Base-by-base conservation (phyloP, 441 rosid genomes). In the Metrosideros polymorpha region DNA sequence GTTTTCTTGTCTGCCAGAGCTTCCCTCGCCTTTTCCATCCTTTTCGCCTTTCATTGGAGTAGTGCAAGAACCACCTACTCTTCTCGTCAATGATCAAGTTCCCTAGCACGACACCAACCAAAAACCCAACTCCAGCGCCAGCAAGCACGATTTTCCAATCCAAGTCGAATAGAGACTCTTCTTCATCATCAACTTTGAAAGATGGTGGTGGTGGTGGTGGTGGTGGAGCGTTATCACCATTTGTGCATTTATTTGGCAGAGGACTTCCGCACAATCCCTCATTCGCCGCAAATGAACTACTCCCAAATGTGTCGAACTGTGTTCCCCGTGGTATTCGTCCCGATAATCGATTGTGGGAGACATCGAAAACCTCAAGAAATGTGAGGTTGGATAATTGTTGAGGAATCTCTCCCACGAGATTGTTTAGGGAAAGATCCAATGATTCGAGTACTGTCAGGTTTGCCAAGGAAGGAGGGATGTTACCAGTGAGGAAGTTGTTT, bases 1-100 rank as follows among this genome's bases (percentile, higher is more conserved):
- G 14, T 13, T 0, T 14, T 57, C 18, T 57, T 6, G 35, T n/a
- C 0, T 14, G 5, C 32, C 0, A 27, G 4, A 0, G 19, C 35
- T 57, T n/a, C 13, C 32, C 35, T 14, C 19, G 6, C 35, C 19
- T n/a, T 13, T 14, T 57, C 9, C 66, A 57, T n/a, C 35, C 66
- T 0, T 29, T 29, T 27, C 1, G 35, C 39, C 29, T 29, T 59
- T 1, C 29, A 5, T 29, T 29, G 39, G 71, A 59, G 1, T 2
- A 15, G 6, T 0, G 0, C 42, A 61, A 61, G 2, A 61, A 30
- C 75, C 75, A 61, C 3, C 0, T 61, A 30, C 75, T 2, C 12
- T 61, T 61, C 75, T 8, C 4, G 0, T 61, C 24, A 30, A 61
- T 7, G 24, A 61, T 30, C 42, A 30, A 15, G 24, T 61, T 61